These are phyloP conservation scores for Dicorynia guianensis DNA, from an alignment of 306 rosid genomes.

Conservation along the genomic window DNA sequence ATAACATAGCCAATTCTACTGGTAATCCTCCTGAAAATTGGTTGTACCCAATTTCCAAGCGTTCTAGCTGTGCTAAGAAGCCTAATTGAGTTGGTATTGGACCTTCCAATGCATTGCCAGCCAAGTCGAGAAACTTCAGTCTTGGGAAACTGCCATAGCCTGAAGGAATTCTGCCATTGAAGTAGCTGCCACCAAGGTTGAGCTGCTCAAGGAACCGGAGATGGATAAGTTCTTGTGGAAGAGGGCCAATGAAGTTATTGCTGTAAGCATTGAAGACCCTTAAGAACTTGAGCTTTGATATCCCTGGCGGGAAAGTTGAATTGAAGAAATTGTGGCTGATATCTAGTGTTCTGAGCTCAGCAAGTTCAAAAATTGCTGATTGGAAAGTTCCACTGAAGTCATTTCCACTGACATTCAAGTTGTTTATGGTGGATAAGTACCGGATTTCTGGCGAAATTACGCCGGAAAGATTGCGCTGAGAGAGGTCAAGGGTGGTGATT, in stretches of 20 bases:
- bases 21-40: conserved; percentile 67
- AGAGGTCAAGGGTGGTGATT: conserved; percentile 72
- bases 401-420: conserved; percentile 82
- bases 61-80: conserved; percentile 58
- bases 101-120: conserved; percentile 79
- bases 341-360: conserved; percentile 67
- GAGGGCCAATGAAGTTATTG: conserved; percentile 79
- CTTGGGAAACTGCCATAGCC: conserved; percentile 64
- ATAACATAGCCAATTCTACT: conserved; percentile 49
- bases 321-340: conserved; percentile 77
- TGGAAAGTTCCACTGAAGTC: conserved; percentile 66
- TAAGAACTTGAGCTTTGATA: conserved; percentile 77
- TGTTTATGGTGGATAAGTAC: conserved; percentile 56
- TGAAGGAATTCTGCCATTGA: conserved; percentile 64
- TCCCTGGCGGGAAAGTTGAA: conserved; percentile 83
- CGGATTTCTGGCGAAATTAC: conserved; percentile 66
- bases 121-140: conserved; percentile 62
- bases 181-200: conserved; percentile 96
- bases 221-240: conserved; percentile 60
- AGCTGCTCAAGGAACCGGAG: conserved; percentile 77
- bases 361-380: conserved; percentile 63
- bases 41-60: conserved; percentile 91
- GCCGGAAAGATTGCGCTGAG: conserved; percentile 84
- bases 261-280: conserved; percentile 78
- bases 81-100: conserved; percentile 67